phyloP scores from a whole-genome alignment of 345 rosid species.

The Eucalyptus virginea region DNA sequence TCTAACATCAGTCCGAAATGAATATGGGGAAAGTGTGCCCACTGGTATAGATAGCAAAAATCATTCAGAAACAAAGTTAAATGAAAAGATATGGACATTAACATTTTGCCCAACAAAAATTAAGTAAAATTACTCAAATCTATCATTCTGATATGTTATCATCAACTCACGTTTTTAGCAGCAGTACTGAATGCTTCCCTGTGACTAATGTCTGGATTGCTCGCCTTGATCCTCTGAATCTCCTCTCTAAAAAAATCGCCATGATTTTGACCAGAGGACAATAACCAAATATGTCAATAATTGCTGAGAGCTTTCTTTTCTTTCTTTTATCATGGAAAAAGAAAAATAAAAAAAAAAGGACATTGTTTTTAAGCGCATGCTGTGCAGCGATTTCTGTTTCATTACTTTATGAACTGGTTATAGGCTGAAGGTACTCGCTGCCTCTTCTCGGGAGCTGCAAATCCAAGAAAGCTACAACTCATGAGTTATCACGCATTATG shows the following conservation, averaged over 20 bases:
- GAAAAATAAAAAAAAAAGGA: background rate
- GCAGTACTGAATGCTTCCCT: constrained; percentile 99
- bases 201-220: constrained; percentile 90
- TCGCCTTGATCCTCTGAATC: constrained; percentile 98
- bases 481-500: background rate
- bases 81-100: background rate
- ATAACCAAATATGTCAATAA: background rate
- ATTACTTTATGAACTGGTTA: constrained; percentile 93
- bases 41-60: constrained; percentile 12
- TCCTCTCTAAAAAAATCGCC: constrained; percentile 49
- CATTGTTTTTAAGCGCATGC: background rate
- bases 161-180: constrained; percentile 76
- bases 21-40: constrained; percentile 97
- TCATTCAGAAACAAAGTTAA: background rate
- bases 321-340: background rate
- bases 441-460: constrained; percentile 95
- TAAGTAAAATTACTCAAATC: background rate
- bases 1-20: constrained; percentile 84
- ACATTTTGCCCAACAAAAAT: background rate
- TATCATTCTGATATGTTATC: background rate
- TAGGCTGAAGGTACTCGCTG: constrained; percentile 98
- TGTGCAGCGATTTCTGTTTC: background rate
- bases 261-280: background rate
- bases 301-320: background rate
- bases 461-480: background rate